A percentile compares a stretch with the other conserved stretches of the same genome.
Evolutionary conservation across 305 asterid species (phyloP).

Genomic region (Lippia alba): DNA sequence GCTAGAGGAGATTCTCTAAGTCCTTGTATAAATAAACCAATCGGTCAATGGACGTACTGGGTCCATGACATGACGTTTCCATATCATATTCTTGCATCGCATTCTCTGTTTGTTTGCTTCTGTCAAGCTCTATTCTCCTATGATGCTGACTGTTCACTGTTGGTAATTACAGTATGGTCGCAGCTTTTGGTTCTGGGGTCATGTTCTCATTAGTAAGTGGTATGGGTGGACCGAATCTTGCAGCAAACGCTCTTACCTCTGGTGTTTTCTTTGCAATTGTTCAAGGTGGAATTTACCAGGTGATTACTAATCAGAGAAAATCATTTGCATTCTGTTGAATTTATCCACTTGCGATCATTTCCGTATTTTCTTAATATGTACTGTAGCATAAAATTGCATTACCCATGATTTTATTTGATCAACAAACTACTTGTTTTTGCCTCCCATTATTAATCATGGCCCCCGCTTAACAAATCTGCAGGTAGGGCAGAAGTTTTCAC

Average conservation of each 20-base stretch:
- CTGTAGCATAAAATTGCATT: background rate
- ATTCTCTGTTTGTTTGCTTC: background rate
- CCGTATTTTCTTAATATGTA: background rate
- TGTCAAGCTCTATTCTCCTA: slow-evolving; percentile 13
- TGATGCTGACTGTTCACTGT: slow-evolving; percentile 24
- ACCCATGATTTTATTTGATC: background rate
- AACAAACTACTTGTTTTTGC: background rate
- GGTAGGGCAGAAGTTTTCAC: slow-evolving; percentile 76
- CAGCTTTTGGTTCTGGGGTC: slow-evolving; percentile 88
- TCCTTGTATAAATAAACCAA: no score
- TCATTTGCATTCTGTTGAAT: background rate
- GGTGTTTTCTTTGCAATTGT: slow-evolving; percentile 78
- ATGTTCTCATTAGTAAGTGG: slow-evolving; percentile 77
- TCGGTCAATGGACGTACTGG: background rate
- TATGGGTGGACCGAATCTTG: slow-evolving; percentile 74
- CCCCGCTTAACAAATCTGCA: slow-evolving; percentile 31
- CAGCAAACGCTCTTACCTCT: slow-evolving; percentile 61
- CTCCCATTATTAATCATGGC: background rate
- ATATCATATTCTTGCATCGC: background rate
- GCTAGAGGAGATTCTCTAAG: no score
- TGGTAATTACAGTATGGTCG: slow-evolving; percentile 71
- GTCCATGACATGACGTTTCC: background rate
- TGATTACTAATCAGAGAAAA: slow-evolving; percentile 32
- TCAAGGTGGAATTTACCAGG: slow-evolving; percentile 87
- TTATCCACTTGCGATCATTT: background rate